Evolutionary conservation across 2,329 filamentous ascomycete genomes (phyloP), one percentile per base, ranked within the genome.

Genomic region (Colletotrichum caudatum): DNA sequence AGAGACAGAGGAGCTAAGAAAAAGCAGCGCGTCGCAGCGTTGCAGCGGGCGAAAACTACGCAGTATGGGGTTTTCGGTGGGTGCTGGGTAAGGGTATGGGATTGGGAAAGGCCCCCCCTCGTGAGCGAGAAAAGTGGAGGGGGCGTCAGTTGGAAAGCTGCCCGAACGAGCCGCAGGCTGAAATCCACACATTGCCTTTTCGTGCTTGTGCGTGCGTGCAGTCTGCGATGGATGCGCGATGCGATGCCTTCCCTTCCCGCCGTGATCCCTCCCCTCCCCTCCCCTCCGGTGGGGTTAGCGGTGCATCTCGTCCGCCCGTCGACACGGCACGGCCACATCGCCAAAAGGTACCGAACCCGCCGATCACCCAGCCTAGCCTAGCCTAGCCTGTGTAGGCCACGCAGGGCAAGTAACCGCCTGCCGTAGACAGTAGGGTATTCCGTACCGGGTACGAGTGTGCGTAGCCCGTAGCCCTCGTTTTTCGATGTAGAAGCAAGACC

Each of bases 101-200:
- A 33, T 20, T 29, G 26, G 26, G 18, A 16, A 41, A 6, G 4
- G n/a, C 5, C 29, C 3, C 29, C 29, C 29, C 29, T 29, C 29
- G 11, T 0, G n/a, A 20, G 7, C 23, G 46, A 23, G 20, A 3
- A 9, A 39, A 39, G n/a, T 29, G n/a, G 9, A 16, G 50, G 26
- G 48, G 26, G 41, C 16, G 26, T 60, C 61, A 46, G 57, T 78
- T 81, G 80, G 82, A 78, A 83, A 81, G 77, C 76, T 80, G 78
- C 81, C 83, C 83, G 83, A 85, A 83, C 75, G 79, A 82, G 80
- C 82, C 83, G 82, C 80, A 84, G 82, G 82, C 83, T 84, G 82
- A 83, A 84, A 78, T 81, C 60, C 35, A 12, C 8, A 9, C 8
- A 23, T 23, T 48, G 20, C 20, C 23, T 48, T 23, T 48, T 48